Percentiles rank a stretch among this genome's conserved stretches.
Evolutionary conservation across 768 basidiomycete species (phyloP).

Genomic region (Pisolithus albus): DNA sequence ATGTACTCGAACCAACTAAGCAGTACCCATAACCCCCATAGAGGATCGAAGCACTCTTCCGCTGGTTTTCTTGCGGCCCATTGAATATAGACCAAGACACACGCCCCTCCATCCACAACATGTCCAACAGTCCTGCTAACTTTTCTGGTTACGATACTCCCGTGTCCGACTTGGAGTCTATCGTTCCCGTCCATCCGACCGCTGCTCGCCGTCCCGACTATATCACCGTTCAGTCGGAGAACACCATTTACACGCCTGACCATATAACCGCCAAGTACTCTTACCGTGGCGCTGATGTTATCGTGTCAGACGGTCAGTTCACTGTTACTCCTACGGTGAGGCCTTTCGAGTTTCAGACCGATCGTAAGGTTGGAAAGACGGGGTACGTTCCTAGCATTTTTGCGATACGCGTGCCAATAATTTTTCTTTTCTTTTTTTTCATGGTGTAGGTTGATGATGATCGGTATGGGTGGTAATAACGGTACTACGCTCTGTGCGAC

Average conservation of each 20-base stretch:
- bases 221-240: slow-evolving; percentile 76
- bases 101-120: slow-evolving; percentile 28
- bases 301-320: slow-evolving; percentile 67
- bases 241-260: slow-evolving; percentile 74
- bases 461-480: slow-evolving; percentile 97
- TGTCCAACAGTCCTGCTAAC: slow-evolving; percentile 43
- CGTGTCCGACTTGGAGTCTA: slow-evolving; percentile 61
- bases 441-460: slow-evolving; percentile 78
- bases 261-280: slow-evolving; percentile 76
- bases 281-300: slow-evolving; percentile 72
- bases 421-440: slow-evolving; percentile 3
- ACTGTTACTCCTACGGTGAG: slow-evolving; percentile 72
- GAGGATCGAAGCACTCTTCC: slow-evolving; percentile 80
- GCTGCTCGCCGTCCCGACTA: slow-evolving; percentile 69
- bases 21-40: slow-evolving; percentile 80
- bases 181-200: slow-evolving; percentile 76
- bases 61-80: slow-evolving; percentile 56
- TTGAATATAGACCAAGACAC: slow-evolving; percentile 14
- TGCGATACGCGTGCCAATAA: neutral
- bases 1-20: slow-evolving; percentile 96
- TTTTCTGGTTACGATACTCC: slow-evolving; percentile 71
- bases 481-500: slow-evolving; percentile 91
- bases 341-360: slow-evolving; percentile 87
- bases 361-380: slow-evolving; percentile 79
- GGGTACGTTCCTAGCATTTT: slow-evolving; percentile 53